phyloP scores from a whole-genome alignment of 257 asterid genomes.

The Scutellaria galericulata region DNA sequence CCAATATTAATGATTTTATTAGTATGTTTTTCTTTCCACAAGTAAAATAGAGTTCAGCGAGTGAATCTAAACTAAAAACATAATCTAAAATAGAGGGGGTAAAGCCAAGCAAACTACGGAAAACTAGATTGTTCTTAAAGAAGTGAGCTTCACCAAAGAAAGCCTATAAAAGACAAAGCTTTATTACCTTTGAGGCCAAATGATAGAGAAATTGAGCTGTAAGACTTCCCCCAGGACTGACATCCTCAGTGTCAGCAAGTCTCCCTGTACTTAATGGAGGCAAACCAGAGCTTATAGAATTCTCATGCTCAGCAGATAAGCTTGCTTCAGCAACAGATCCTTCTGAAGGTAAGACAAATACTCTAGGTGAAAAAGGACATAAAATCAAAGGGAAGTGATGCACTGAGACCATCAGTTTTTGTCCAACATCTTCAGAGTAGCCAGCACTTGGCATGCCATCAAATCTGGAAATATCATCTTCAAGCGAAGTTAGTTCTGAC shows the following conservation, averaged over 20 bases:
- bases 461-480: conserved; percentile 49
- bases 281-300: conserved; percentile 86
- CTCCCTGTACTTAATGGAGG: conserved; percentile 83
- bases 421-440: conserved; percentile 54
- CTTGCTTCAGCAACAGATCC: conserved; percentile 89
- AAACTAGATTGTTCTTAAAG: conserved; percentile 22
- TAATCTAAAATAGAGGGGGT: conserved; percentile 10
- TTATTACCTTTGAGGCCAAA: conserved; percentile 77
- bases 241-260: conserved; percentile 71
- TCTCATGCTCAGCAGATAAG: conserved; percentile 73
- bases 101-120: conserved; percentile 23
- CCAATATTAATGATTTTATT: conserved; percentile 19
- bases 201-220: conserved; percentile 95
- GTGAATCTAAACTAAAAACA: background rate
- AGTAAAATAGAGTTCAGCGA: conserved; percentile 26
- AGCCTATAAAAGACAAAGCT: conserved; percentile 29
- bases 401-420: conserved; percentile 69
- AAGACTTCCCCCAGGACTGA: conserved; percentile 83
- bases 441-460: conserved; percentile 48
- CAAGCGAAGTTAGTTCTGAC: conserved; percentile 65
- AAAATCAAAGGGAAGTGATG: conserved; percentile 88
- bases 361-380: conserved; percentile 89
- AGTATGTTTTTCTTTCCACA: conserved; percentile 5
- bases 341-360: conserved; percentile 97
- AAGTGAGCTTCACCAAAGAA: conserved; percentile 26